Percentiles rank a stretch among this genome's conserved stretches.
Conservation (phyloP, 2,329 filamentous ascomycete species). For the Arthrobotrys iridis region DNA sequence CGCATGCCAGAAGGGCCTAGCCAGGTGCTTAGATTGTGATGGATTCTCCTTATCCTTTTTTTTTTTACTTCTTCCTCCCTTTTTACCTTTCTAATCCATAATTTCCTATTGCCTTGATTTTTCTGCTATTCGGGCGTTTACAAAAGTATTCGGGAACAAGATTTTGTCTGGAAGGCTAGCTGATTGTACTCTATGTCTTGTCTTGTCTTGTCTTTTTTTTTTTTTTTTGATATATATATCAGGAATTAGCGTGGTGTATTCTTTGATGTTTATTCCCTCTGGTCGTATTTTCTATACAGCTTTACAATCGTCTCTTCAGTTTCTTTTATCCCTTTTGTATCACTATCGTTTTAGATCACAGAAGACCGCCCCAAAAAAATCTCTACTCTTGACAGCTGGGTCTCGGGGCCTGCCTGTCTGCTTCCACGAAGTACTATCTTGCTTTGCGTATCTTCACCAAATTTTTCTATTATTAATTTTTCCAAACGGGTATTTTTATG, state of each 20-base stretch:
- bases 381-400: constrained; percentile 31
- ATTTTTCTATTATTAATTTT: too few species aligned
- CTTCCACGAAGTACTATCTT: too few species aligned
- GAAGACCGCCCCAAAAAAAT: constrained; percentile 30
- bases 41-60: neutral
- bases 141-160: neutral
- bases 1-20: constrained; percentile 22
- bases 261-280: constrained; percentile 1
- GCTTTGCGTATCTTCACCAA: too few species aligned
- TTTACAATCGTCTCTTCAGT: neutral
- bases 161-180: neutral
- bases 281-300: constrained; percentile 12
- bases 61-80: constrained; percentile 9
- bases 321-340: neutral
- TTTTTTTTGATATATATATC: too few species aligned
- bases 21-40: constrained; percentile 8
- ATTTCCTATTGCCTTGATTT: too few species aligned
- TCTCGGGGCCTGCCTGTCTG: neutral
- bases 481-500: too few species aligned
- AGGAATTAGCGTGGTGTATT: constrained; percentile 35
- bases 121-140: neutral
- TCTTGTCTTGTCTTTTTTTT: constrained; percentile 23
- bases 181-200: neutral
- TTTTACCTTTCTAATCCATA: constrained; percentile 5
- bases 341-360: constrained; percentile 19